Evolutionary conservation across 306 rosid genomes (phyloP).

Genomic region (Cucumis melo): DNA sequence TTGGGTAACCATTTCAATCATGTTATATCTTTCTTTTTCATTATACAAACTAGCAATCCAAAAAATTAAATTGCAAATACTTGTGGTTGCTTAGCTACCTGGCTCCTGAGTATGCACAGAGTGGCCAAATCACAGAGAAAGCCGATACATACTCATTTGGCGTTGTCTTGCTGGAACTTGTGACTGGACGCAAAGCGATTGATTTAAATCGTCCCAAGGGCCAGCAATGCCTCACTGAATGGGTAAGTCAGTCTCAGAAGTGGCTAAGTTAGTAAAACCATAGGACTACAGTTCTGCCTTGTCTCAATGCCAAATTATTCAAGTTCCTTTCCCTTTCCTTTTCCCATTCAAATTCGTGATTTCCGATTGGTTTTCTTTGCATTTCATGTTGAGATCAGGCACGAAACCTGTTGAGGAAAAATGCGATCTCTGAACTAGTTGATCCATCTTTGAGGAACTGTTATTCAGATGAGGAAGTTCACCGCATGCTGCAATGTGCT

Average conservation of each 20-base stretch:
- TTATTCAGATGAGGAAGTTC: conserved; percentile 44
- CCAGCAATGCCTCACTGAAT: conserved; percentile 90
- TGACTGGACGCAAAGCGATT: conserved; percentile 79
- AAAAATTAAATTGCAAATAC: background rate
- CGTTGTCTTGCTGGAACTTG: conserved; percentile 77
- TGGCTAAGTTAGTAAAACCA: background rate
- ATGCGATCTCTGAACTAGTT: conserved; percentile 34
- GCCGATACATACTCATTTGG: conserved; percentile 96
- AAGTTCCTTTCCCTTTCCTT: background rate
- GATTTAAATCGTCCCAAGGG: conserved; percentile 75
- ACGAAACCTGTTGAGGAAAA: conserved; percentile 57
- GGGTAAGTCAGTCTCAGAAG: conserved; percentile 38
- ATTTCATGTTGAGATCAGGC: conserved; percentile 35
- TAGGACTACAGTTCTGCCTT: background rate
- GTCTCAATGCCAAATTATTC: background rate
- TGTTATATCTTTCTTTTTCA: background rate
- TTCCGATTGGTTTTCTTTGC: background rate
- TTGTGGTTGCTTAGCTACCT: conserved; percentile 41
- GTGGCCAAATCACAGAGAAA: conserved; percentile 93
- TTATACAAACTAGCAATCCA: background rate
- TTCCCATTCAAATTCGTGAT: background rate
- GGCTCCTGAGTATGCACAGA: conserved; percentile 96
- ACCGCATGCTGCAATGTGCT: conserved; percentile 65
- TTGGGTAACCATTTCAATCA: conserved; percentile 38
- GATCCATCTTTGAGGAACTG: conserved; percentile 54